Base-by-base conservation (phyloP, 495 filamentous ascomycete species). In the Tuber magnatum region DNA sequence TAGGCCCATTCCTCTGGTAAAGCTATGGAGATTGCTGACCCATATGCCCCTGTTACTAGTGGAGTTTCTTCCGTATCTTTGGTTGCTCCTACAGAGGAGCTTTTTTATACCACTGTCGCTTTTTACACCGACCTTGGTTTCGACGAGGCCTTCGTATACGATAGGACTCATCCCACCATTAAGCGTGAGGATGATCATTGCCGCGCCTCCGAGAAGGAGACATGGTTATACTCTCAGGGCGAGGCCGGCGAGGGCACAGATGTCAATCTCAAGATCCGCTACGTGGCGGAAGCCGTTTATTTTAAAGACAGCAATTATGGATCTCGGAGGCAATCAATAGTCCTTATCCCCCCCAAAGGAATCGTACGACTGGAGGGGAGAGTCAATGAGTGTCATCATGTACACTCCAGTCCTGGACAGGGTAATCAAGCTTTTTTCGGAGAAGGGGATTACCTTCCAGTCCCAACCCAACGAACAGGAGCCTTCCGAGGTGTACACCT, bases 61-160 rank as follows among this genome's bases (percentile, higher is more conserved):
- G 81, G 81, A 16, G 76, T 83, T 43, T 82, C 81, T 35, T 83
- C 82, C 48, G 71, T 83, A 42, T 83, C 81, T 28, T 73, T 83
- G 10, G 73, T 83, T 40, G 81, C 81, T 35, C 79, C 81, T 35
- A 83, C 73, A 2, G 81, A 83, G 51, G 79, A 80, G n/a, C 74
- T 79, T 48, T 83, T 81, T 61, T 81, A 83, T 32, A 72, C 44
- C 40, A 82, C 81, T 69, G 78, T 83, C 51, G 44, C 72, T 18
- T 83, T 83, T 68, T 83, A 83, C 76, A 81, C 78, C n/a, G 76
- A 82, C 51, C 71, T 83, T n/a, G 81, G 81, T 16, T 83, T 83
- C 44, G 12, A 73, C 38, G 81, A 83, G 73, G 77, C 74, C 2
- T 76, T 80, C 61, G 81, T 82, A 7, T 83, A 82, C 71, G 81